Conservation (phyloP, 2,329 filamentous ascomycete genomes). For the Scleromitrula shiraiana region DNA sequence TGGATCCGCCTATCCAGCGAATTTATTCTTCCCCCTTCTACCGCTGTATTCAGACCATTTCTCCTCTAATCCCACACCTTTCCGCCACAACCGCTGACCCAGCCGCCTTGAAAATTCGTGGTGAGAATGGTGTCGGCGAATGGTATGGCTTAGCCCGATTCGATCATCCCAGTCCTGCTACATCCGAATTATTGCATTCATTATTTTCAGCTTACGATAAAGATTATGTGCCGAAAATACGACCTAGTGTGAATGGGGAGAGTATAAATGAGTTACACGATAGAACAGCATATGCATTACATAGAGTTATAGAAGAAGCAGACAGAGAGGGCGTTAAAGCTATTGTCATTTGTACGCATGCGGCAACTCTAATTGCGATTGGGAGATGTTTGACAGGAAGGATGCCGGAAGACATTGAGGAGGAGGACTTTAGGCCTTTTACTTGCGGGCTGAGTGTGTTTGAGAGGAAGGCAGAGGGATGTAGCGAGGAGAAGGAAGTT, state of each 20-base stretch:
- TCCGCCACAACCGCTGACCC: conserved; percentile 14
- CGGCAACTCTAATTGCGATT: conserved; percentile 79
- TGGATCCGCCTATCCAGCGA: conserved; percentile 60
- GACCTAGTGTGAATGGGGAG: conserved; percentile 69
- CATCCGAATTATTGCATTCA: conserved; percentile 49
- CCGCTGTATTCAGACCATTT: conserved; percentile 76
- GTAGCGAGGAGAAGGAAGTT: conserved; percentile 31
- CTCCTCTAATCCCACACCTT: conserved; percentile 54
- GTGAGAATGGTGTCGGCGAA: conserved; percentile 60
- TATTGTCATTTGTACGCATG: conserved; percentile 80
- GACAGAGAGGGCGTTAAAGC: conserved; percentile 63
- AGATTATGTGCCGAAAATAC: conserved; percentile 56
- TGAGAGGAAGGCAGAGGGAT: conserved; percentile 35
- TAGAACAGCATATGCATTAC: conserved; percentile 63
- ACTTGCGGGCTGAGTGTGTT: conserved; percentile 76
- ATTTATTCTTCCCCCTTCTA: conserved; percentile 86
- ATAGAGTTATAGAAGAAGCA: conserved; percentile 61
- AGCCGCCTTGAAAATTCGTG: conserved; percentile 38
- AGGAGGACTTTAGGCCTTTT: conserved; percentile 77
- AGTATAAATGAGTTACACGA: conserved; percentile 71
- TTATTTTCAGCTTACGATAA: conserved; percentile 56
- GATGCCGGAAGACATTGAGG: conserved; percentile 62
- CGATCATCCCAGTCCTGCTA: conserved; percentile 72
- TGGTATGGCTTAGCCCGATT: conserved; percentile 89
- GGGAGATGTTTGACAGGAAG: conserved; percentile 73